Conservation (phyloP, 1,284 basidiomycete genomes). For the Cronartium quercuum region DNA sequence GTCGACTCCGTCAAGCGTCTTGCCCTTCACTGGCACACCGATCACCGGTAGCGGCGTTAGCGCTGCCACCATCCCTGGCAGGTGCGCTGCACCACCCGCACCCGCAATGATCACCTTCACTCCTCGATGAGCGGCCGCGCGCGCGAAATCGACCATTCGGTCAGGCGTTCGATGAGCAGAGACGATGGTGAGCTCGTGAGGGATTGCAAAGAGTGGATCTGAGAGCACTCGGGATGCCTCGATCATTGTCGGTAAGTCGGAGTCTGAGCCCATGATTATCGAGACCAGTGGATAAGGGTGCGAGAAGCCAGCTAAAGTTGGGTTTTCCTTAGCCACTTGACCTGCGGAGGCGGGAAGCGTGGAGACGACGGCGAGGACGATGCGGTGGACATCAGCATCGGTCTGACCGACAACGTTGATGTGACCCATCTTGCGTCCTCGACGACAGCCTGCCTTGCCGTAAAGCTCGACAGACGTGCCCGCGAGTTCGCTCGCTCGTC, state of each 20-base stretch:
- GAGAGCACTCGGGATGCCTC: conserved; percentile 74
- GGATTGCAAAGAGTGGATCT: conserved; percentile 65
- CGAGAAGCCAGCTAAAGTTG: conserved; percentile 47
- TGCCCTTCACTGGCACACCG: conserved; percentile 94
- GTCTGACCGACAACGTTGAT: conserved; percentile 80
- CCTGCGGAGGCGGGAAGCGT: conserved; percentile 50
- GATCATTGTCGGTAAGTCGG: conserved; percentile 89
- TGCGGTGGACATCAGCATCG: conserved; percentile 66
- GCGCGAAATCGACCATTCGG: conserved; percentile 74
- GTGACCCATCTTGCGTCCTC: conserved; percentile 96
- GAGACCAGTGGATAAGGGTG: conserved; percentile 74
- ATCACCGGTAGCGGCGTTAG: conserved; percentile 90
- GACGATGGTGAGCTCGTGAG: conserved; percentile 92
- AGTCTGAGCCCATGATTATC: conserved; percentile 98
- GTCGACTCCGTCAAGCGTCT: conserved; percentile 88
- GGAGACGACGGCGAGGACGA: conserved; percentile 64
- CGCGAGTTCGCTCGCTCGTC: conserved; percentile 60
- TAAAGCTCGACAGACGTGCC: conserved; percentile 85
- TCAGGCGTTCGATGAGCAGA: conserved; percentile 93
- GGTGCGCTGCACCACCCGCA: conserved; percentile 91
- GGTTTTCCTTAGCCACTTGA: not conserved
- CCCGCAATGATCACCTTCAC: conserved; percentile 79
- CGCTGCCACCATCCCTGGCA: conserved; percentile 96
- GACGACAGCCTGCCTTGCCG: conserved; percentile 81
- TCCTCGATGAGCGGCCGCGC: conserved; percentile 68